phyloP scores from a whole-genome alignment of 164 flowering plant species.

The Sedum album region DNA sequence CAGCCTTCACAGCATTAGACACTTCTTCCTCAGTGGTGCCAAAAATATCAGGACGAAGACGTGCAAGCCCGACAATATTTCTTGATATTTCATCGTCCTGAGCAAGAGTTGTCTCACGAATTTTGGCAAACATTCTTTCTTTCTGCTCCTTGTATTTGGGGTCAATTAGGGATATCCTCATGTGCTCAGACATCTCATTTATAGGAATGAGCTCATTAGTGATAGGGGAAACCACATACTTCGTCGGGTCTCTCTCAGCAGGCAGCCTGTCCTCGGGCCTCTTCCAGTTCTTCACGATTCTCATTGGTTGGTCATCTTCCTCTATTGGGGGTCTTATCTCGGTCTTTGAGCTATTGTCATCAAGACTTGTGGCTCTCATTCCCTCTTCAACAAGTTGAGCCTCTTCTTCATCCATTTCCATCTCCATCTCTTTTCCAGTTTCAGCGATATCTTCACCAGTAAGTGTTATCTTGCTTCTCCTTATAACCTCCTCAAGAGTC shows the following conservation, averaged over 20 bases:
- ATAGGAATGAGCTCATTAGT: slow-evolving; percentile 87
- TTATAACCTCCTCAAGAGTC: slow-evolving; percentile 91
- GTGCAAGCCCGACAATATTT: slow-evolving; percentile 93
- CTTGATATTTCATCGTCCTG: slow-evolving; percentile 92
- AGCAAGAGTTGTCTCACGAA: slow-evolving; percentile 95
- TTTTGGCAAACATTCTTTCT: slow-evolving; percentile 96
- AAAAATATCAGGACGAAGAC: slow-evolving; percentile 96
- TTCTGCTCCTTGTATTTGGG: slow-evolving; percentile 98
- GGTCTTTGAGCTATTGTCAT: slow-evolving; percentile 49
- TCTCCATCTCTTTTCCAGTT: slow-evolving; percentile 84
- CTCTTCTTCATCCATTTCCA: slow-evolving; percentile 99
- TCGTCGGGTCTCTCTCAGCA: slow-evolving; percentile 84
- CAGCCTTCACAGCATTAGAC: slow-evolving; percentile 96
- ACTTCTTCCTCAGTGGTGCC: slow-evolving; percentile 99
- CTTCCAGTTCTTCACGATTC: slow-evolving; percentile 98
- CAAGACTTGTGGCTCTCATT: slow-evolving; percentile 75
- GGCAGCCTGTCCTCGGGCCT: slow-evolving; percentile 91
- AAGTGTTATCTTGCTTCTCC: slow-evolving; percentile 77
- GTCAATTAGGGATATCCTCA: slow-evolving; percentile 96
- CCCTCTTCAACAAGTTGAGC: slow-evolving; percentile 89
- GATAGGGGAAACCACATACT: slow-evolving; percentile 85
- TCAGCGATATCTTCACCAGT: slow-evolving; percentile 57
- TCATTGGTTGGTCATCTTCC: slow-evolving; percentile 87
- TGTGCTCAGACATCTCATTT: slow-evolving; percentile 98
- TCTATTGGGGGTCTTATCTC: slow-evolving; percentile 32